Percentiles rank a stretch among this genome's conserved stretches.
These are phyloP conservation scores for Penium margaritaceum DNA, from an alignment of 139 green algal species.

Conservation along the genomic window DNA sequence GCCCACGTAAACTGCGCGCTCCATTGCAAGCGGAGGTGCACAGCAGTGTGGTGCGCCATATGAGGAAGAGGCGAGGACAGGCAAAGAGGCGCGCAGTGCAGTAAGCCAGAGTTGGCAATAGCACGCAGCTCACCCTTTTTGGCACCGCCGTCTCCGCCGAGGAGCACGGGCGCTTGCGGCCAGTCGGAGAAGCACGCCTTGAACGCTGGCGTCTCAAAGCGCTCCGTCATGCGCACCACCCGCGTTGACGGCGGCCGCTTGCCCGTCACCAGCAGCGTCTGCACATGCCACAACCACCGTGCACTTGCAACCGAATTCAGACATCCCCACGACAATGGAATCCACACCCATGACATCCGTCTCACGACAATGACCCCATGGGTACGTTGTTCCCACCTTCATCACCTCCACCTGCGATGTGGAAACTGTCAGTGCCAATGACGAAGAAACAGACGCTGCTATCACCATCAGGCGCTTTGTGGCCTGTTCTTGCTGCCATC, in stretches of 20 bases:
- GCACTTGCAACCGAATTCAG: not conserved
- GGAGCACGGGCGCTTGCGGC: conserved; percentile 10
- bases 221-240: conserved; percentile 7
- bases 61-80: not conserved
- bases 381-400: no score
- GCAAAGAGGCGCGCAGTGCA: not conserved
- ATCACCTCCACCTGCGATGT: no score
- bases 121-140: conserved; percentile 11
- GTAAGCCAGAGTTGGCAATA: not conserved
- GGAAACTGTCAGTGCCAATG: no score
- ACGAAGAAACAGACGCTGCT: no score
- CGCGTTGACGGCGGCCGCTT: conserved; percentile 28
- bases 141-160: not conserved
- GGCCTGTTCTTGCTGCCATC: no score
- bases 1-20: no score
- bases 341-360: no score
- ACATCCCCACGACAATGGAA: no score
- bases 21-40: no score
- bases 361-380: no score
- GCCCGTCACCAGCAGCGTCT: conserved; percentile 22
- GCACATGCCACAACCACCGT: not conserved
- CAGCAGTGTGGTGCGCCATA: no score
- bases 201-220: conserved; percentile 32
- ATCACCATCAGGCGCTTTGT: no score
- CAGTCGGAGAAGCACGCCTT: conserved; percentile 36